phyloP scores from a whole-genome alignment of 2,329 filamentous ascomycete genomes.

The Diplodia sapinea region DNA sequence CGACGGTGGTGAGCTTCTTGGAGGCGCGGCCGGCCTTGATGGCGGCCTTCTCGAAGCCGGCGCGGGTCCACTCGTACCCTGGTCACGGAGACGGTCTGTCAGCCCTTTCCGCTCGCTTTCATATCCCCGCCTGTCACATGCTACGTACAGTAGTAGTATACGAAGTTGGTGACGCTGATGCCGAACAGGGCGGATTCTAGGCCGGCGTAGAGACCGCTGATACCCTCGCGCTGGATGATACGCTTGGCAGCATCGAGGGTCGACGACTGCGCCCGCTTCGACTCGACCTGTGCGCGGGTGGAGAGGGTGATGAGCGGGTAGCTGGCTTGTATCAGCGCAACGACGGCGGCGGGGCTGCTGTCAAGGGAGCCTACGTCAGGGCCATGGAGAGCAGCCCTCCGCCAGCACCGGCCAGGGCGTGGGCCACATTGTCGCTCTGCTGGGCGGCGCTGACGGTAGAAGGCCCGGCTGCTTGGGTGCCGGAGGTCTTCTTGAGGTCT shows the following conservation, averaged over 20 bases:
- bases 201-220: constrained; percentile 87
- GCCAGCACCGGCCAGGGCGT: constrained; percentile 89
- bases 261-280: constrained; percentile 84
- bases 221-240: constrained; percentile 90
- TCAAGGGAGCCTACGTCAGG: constrained; percentile 69
- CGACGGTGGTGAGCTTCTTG: constrained; percentile 85
- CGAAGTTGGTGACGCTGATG: constrained; percentile 98
- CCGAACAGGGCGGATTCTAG: constrained; percentile 94
- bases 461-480: constrained; percentile 32
- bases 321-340: constrained; percentile 52
- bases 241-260: constrained; percentile 81
- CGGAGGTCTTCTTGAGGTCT: constrained; percentile 29
- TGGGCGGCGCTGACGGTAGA: constrained; percentile 70
- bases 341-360: constrained; percentile 1
- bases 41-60: constrained; percentile 81
- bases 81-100: neutral
- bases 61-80: constrained; percentile 94
- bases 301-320: constrained; percentile 98
- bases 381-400: constrained; percentile 95
- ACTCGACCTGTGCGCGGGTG: constrained; percentile 96
- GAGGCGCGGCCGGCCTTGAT: constrained; percentile 72
- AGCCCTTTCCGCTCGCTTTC: neutral
- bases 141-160: constrained; percentile 88
- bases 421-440: constrained; percentile 95
- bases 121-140: constrained; percentile 9